Evolutionary conservation across 331 rosid species (phyloP).

Genomic region (Arachis monticola): DNA sequence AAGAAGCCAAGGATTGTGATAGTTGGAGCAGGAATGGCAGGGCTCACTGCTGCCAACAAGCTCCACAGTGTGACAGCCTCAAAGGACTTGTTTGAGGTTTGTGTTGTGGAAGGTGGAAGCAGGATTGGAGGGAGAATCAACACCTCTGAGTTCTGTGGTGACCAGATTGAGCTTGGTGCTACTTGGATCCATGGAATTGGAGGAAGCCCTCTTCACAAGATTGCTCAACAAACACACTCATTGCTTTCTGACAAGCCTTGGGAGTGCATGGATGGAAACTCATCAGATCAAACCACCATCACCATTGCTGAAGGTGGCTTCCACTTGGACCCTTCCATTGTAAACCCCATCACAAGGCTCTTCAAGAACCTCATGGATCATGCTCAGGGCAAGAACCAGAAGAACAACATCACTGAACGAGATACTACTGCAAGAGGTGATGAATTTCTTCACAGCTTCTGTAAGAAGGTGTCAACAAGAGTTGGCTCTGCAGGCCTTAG

Average conservation of each 20-base stretch:
- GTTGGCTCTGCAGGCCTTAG: constrained; percentile 48
- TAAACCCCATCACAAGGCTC: constrained; percentile 70
- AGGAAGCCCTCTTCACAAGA: constrained; percentile 82
- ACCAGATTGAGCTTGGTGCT: constrained; percentile 94
- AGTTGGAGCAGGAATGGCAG: constrained; percentile 99
- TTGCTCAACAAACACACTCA: constrained; percentile 77
- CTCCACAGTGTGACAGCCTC: constrained; percentile 63
- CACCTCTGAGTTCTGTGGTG: constrained; percentile 91
- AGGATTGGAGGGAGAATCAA: constrained; percentile 94
- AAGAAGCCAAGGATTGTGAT: constrained; percentile 84
- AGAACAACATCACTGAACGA: constrained; percentile 41
- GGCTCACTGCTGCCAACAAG: constrained; percentile 91
- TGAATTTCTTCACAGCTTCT: constrained; percentile 5
- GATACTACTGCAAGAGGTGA: constrained; percentile 23
- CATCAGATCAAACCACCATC: constrained; percentile 48
- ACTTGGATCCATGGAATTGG: constrained; percentile 99
- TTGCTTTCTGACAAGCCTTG: constrained; percentile 81
- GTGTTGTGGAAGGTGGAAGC: constrained; percentile 84
- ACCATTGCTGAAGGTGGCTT: constrained; percentile 88
- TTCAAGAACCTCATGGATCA: constrained; percentile 78
- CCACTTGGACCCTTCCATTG: constrained; percentile 50
- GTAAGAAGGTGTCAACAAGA: constrained; percentile 30
- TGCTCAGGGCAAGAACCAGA: constrained; percentile 66
- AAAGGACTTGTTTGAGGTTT: constrained; percentile 70
- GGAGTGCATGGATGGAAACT: constrained; percentile 92